Base-by-base conservation (phyloP, 73 alveolate species). In the Blepharisma japonicum region DNA sequence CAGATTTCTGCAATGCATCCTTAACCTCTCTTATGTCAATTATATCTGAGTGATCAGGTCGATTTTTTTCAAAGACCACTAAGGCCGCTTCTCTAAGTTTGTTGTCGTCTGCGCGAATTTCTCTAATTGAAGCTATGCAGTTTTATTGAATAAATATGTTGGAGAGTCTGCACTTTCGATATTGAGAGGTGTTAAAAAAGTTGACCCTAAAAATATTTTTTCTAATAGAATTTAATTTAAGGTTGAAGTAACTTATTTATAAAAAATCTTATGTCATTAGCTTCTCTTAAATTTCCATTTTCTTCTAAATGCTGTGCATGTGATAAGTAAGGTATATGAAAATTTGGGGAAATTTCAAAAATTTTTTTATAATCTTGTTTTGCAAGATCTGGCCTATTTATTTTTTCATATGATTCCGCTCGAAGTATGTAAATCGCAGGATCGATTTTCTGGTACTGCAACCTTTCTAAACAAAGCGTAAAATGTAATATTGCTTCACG, bases 201-300 rank as follows among this genome's bases (percentile, higher is more conserved):
- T 91, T 23, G 98, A 91, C 81, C 98, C 98, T 7, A 83, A 86
- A 68, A 89, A 86, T 50, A 71, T 91, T 21, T 82, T 91, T 55
- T 96, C 91, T 8, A 50, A 50, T 50, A 50, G 56, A 50, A 50
- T 50, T 11, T 50, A n/a, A n/a, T n/a, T n/a, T n/a, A n/a, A n/a
- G n/a, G n/a, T n/a, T n/a, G n/a, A n/a, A n/a, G n/a, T n/a, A n/a
- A n/a, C n/a, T n/a, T n/a, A 32, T 32, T 32, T 32, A 32, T 32
- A 32, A 32, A 32, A 32, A 32, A 32, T 32, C 42, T 32, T 32
- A 32, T 32, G 42, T 32, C 42, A 32, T 25, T 61, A 20, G 74
- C 14, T 25, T 61, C 74, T 25, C 11, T 8, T 8, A 61, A 61
- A 8, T 25, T 61, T 25, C 74, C 74, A 61, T 5, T 9, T 14